phyloP scores from a whole-genome alignment of 176 grass and related monocot species.

The Oryza coarctata region DNA sequence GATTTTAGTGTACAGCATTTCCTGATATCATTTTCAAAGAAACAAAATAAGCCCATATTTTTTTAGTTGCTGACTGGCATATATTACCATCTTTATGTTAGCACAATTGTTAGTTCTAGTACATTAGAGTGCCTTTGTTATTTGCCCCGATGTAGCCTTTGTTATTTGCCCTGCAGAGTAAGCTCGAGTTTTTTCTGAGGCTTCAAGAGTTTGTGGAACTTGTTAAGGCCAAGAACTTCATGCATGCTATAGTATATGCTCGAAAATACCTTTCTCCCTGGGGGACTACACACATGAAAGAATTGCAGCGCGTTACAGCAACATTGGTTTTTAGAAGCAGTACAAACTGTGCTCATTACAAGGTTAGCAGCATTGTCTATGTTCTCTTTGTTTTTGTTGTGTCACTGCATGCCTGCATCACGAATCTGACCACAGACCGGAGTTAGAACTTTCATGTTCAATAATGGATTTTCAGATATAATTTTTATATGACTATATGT shows the following conservation, averaged over 20 bases:
- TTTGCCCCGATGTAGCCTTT: slow-evolving; percentile 24
- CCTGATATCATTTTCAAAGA: slow-evolving; percentile 18
- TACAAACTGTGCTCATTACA: slow-evolving; percentile 75
- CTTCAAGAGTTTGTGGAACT: slow-evolving; percentile 99
- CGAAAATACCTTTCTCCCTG: slow-evolving; percentile 94
- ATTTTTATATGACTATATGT: neutral
- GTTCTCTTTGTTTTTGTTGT: slow-evolving; percentile 25
- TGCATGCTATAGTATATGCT: slow-evolving; percentile 81
- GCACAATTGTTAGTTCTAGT: neutral
- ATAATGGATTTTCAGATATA: slow-evolving; percentile 7
- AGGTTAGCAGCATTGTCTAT: slow-evolving; percentile 49
- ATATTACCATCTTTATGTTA: slow-evolving; percentile 13
- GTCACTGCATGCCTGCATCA: neutral
- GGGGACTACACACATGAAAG: slow-evolving; percentile 76
- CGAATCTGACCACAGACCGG: neutral
- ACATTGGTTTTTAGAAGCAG: slow-evolving; percentile 80
- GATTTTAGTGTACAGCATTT: neutral
- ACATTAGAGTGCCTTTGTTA: neutral
- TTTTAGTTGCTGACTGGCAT: slow-evolving; percentile 5
- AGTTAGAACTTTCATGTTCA: slow-evolving; percentile 2
- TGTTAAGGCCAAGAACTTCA: slow-evolving; percentile 66
- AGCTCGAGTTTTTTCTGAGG: slow-evolving; percentile 88
- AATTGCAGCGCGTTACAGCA: slow-evolving; percentile 77
- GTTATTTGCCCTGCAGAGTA: slow-evolving; percentile 70
- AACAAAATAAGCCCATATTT: slow-evolving; percentile 7